Base-by-base conservation (phyloP, 441 rosid species). In the Populus hybrid region DNA sequence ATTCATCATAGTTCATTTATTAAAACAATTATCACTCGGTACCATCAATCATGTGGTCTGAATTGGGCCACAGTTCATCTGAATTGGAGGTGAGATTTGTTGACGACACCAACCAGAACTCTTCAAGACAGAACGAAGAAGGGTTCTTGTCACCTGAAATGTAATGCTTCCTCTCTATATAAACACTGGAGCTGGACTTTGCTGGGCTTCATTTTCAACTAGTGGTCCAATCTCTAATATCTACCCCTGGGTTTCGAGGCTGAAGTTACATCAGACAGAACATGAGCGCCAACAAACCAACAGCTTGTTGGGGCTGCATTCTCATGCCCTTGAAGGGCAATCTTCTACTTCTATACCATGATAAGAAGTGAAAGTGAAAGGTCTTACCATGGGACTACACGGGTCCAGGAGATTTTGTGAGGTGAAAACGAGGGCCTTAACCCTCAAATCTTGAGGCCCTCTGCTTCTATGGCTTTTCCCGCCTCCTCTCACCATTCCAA, bases 281-380 rank as follows among this genome's bases (percentile, higher is more conserved):
- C 81, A 45, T 71, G 83, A 77, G 56, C 42, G 72, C 78, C 78
- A 71, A 68, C 81, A 84, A 77, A 71, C 83, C 86, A 86, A 81
- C 87, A 84, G 36, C 16, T 4, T 82, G 83, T 77, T 83, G 74
- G 73, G 72, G 66, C 68, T 45, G 56, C 3, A 42, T 71, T 83
- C 68, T 45, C 56, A 16, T 23, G 26, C 71, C 36, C 14, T 12
- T 3, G 78, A 75, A 70, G 73, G 53, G 77, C 40, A 69, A 72
- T 42, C 21, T 77, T 67, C 61, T 23, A 40, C 11, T 45, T 11
- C 33, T 2, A 12, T 10, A 45, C 28, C 70, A 64, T 10, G 10
- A 50, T 9, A 21, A 3, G 0, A 9, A 23, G 63, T 69, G 74
- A 69, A 76, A 12, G 2, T 69, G 31, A 24, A 33, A 59, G 74